Evolutionary conservation across 495 filamentous ascomycete species (phyloP).

Genomic region (Trypethelium eluteriae): DNA sequence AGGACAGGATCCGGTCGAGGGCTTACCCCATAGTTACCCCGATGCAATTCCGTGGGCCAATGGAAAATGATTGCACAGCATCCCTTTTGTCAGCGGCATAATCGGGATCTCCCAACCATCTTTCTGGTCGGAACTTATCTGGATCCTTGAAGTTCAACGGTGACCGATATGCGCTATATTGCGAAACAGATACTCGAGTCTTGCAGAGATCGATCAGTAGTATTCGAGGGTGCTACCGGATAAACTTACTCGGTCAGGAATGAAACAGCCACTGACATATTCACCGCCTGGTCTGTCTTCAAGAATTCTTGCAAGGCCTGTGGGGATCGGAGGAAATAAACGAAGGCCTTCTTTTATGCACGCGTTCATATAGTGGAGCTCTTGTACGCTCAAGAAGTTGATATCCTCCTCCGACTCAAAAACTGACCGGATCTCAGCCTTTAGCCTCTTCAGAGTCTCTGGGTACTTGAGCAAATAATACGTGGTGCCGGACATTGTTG

Average conservation of each 20-base stretch:
- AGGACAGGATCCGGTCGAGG: too few species aligned
- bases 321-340: conserved; percentile 44
- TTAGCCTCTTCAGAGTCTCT: conserved; percentile 17
- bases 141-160: conserved; percentile 13
- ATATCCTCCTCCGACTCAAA: conserved; percentile 27
- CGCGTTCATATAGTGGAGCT: conserved; percentile 39
- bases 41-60: conserved; percentile 31
- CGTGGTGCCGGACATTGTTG: conserved; percentile 28
- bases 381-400: conserved; percentile 33
- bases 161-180: not conserved
- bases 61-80: conserved; percentile 27
- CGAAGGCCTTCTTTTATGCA: conserved; percentile 49
- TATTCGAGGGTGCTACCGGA: too few species aligned
- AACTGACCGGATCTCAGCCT: conserved; percentile 23
- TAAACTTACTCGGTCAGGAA: too few species aligned
- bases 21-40: conserved; percentile 21
- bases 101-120: conserved; percentile 21
- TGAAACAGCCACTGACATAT: too few species aligned
- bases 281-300: not conserved
- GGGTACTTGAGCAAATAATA: conserved; percentile 27
- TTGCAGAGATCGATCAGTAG: too few species aligned
- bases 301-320: conserved; percentile 14
- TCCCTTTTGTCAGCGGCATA: conserved; percentile 26
- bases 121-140: conserved; percentile 28
- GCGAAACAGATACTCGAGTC: too few species aligned